These are phyloP conservation scores for Lactarius quietus DNA, from an alignment of 768 basidiomycete genomes.

Conservation along the genomic window DNA sequence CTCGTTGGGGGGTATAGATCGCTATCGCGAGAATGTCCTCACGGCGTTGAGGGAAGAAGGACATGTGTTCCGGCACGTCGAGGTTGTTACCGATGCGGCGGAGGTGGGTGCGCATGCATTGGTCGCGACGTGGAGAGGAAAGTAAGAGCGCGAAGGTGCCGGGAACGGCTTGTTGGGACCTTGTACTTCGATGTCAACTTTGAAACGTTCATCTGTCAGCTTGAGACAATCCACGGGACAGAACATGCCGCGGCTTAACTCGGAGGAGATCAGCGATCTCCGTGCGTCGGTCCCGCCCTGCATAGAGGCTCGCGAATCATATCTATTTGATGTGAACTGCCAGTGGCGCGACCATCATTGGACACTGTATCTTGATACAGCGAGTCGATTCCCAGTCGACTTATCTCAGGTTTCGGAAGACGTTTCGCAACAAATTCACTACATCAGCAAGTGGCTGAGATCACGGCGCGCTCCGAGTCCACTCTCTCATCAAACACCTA, in stretches of 20 bases:
- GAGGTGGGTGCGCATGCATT: slow-evolving; percentile 60
- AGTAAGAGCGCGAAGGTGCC: neutral
- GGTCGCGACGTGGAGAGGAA: slow-evolving; percentile 31
- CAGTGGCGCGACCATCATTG: neutral
- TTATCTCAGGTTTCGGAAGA: neutral
- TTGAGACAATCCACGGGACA: neutral
- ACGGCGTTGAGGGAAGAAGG: slow-evolving; percentile 55
- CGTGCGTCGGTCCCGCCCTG: neutral
- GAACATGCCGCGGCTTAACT: neutral
- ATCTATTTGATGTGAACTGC: neutral
- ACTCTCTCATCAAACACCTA: too few species aligned
- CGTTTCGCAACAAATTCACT: neutral
- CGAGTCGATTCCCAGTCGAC: neutral
- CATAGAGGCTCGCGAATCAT: too few species aligned
- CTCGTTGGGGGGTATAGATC: slow-evolving; percentile 62
- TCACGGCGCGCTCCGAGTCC: too few species aligned
- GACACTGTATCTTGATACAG: neutral
- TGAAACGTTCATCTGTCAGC: neutral
- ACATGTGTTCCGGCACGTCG: slow-evolving; percentile 60
- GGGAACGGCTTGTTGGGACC: neutral
- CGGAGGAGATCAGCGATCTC: neutral
- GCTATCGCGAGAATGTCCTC: slow-evolving; percentile 53
- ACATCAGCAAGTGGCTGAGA: too few species aligned
- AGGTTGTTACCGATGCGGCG: slow-evolving; percentile 68
- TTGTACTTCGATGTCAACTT: neutral